A percentile compares a stretch with the other conserved stretches of the same genome.
Conservation (phyloP, 129 eudicot species). For the Rutidosis leptorrhynchoides region DNA sequence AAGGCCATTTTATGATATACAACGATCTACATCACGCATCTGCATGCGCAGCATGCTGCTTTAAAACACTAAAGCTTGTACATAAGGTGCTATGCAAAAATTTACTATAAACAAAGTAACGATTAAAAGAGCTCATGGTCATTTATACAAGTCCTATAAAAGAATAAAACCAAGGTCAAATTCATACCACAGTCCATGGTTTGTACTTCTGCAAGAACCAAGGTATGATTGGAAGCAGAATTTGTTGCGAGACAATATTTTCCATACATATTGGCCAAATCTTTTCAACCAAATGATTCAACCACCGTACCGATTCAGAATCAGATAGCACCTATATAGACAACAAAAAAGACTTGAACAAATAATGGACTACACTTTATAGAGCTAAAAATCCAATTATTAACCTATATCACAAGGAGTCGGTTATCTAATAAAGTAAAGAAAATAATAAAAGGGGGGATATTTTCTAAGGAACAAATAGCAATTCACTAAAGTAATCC, state of each 20-base stretch:
- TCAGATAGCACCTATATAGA: constrained; percentile 62
- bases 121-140: background rate
- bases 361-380: constrained; percentile 2
- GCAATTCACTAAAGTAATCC: background rate
- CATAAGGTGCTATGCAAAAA: constrained; percentile 1
- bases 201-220: constrained; percentile 96
- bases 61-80: constrained; percentile 6
- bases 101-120: constrained; percentile 3
- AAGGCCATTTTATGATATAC: constrained; percentile 2
- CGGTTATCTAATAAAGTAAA: background rate
- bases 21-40: constrained; percentile 12
- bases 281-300: constrained; percentile 80
- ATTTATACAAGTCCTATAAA: background rate
- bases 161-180: constrained; percentile 8
- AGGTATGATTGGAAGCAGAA: constrained; percentile 83
- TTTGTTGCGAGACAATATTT: constrained; percentile 73
- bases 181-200: constrained; percentile 91
- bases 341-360: constrained; percentile 6
- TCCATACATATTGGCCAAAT: constrained; percentile 93
- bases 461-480: constrained; percentile 5
- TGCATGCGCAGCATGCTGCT: background rate
- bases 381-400: constrained; percentile 20
- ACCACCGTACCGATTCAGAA: constrained; percentile 91
- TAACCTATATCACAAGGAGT: constrained; percentile 16
- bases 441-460: constrained; percentile 5